Base-by-base conservation (phyloP, 1,284 basidiomycete genomes). In the Puccinia triticina region DNA sequence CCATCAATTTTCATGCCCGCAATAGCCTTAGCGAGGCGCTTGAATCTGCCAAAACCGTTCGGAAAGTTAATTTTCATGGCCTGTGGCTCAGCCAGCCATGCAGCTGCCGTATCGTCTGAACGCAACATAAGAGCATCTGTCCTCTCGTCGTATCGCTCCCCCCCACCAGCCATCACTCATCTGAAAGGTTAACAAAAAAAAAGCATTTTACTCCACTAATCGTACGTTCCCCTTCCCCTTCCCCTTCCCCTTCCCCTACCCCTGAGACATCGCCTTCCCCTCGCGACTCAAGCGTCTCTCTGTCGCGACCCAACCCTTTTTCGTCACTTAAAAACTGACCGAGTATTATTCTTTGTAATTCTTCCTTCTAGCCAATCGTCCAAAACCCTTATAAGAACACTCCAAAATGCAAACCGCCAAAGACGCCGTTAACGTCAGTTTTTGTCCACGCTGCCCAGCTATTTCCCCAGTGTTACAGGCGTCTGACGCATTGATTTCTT, bases 361-460 rank as follows among this genome's bases (percentile, higher is more conserved):
- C 46, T 50, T 61, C 37, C 18, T 3, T 16, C 23, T 16, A 12
- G 29, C n/a, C 14, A 66, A 50, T 34, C 12, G 23, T 53, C 23
- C 48, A 53, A 67, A 57, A 61, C 32, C 37, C 21, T 50, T 40
- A 4, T 43, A 43, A 16, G n/a, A 46, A 43, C 21, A 37, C 11
- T 7, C 61, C 67, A 81, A 64, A 57, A 81, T 81, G 79, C 79
- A 81, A 48, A 53, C 55, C 29, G 59, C 61, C 53, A 81, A 81
- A 66, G 79, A 74, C 57, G 50, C n/a, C 59, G 23, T 81, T 18
- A 81, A 64, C 78, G 78, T 81, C 7, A 72, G 78, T 64, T 23
- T 29, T 66, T 61, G 46, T 1, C 37, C 12, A 46, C 37, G 0
- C 48, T 57, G 14, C 1, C 7, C 11, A 1, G 5, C 50, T 71